Evolutionary conservation across 768 basidiomycete genomes (phyloP).

Genomic region (Hypholoma fasciculare): DNA sequence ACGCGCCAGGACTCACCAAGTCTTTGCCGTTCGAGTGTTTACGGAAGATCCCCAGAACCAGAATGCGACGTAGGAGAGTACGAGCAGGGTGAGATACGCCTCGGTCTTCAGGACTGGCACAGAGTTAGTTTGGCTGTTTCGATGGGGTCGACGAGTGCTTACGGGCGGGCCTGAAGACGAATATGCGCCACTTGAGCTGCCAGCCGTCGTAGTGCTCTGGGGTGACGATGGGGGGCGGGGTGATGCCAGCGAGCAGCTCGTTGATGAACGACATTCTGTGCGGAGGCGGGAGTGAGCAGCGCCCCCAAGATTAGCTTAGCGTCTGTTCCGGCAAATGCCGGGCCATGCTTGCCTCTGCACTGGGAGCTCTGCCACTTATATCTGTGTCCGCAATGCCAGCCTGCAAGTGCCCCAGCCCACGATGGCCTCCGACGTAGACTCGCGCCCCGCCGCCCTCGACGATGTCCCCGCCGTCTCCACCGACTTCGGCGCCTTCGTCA

Average conservation of each 20-base stretch:
- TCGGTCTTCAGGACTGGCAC: slow-evolving; percentile 66
- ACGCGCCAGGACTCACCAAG: slow-evolving; percentile 52
- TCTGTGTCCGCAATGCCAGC: not conserved
- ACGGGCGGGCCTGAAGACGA: slow-evolving; percentile 84
- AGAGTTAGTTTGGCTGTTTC: not conserved
- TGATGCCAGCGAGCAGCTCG: slow-evolving; percentile 40
- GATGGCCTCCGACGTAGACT: slow-evolving; percentile 15
- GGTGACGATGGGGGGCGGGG: slow-evolving; percentile 57
- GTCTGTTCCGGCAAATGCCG: not conserved
- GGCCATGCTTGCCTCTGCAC: not conserved
- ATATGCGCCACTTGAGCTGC: slow-evolving; percentile 70
- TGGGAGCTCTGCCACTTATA: not conserved
- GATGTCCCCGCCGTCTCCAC: slow-evolving; percentile 35
- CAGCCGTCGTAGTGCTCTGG: slow-evolving; percentile 69
- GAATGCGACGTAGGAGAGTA: slow-evolving; percentile 57
- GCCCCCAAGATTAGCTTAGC: not conserved
- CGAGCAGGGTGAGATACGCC: slow-evolving; percentile 47
- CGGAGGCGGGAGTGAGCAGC: not conserved
- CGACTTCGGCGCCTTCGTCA: slow-evolving; percentile 61
- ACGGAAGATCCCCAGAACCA: slow-evolving; percentile 59
- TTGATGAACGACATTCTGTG: slow-evolving; percentile 24
- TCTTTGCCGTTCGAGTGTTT: slow-evolving; percentile 62
- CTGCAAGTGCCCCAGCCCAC: slow-evolving; percentile 3
- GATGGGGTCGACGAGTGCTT: slow-evolving; percentile 24
- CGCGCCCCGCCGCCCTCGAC: slow-evolving; percentile 14